Conservation (phyloP, 306 rosid genomes). For the Cucumis sativus region Cucumber_9930_V3 NC_026659.2:3413501-3414000, state of each 20-base stretch:
- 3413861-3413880: conserved; percentile 83
- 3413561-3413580: conserved; percentile 58
- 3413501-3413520: conserved; percentile 48
- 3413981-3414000: conserved; percentile 60
- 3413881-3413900: conserved; percentile 39
- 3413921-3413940: conserved; percentile 35
- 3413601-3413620: conserved; percentile 55
- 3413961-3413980: conserved; percentile 69
- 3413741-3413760: conserved; percentile 25
- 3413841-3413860: conserved; percentile 81
- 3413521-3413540: conserved; percentile 88
- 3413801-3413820: conserved; percentile 77
- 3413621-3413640: conserved; percentile 58
- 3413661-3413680: conserved; percentile 67
- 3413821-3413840: conserved; percentile 79
- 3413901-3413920: conserved; percentile 25
- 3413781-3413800: conserved; percentile 76
- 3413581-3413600: conserved; percentile 54
- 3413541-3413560: conserved; percentile 65
- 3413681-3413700: conserved; percentile 71
- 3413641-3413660: conserved; percentile 78
- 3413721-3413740: conserved; percentile 34
- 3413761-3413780: conserved; percentile 55
- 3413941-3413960: conserved; percentile 52
- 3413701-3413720: conserved; percentile 49